phyloP scores from a whole-genome alignment of 306 rosid genomes.

The Abrus pulchellus region DNA sequence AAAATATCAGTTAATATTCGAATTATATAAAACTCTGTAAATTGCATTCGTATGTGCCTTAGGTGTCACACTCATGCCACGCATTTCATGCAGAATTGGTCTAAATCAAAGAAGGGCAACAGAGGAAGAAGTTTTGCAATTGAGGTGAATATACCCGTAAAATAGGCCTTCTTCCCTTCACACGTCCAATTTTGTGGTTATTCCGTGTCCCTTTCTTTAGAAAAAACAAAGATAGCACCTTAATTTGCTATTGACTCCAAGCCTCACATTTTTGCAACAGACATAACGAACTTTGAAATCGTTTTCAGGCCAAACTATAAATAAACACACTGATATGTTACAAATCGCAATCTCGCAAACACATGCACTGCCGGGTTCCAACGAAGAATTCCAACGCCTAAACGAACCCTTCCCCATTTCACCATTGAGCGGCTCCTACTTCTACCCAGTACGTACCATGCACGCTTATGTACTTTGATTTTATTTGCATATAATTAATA shows the following conservation, averaged over 20 bases:
- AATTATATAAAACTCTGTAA: too few species aligned
- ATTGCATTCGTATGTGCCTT: too few species aligned
- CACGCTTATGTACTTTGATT: too few species aligned
- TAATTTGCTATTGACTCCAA: constrained; percentile 41
- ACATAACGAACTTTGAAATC: constrained; percentile 40
- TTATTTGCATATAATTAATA: too few species aligned
- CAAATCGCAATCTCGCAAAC: neutral
- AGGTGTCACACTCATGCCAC: too few species aligned
- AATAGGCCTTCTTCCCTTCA: too few species aligned
- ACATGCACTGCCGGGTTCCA: constrained; percentile 27
- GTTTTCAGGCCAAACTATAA: neutral
- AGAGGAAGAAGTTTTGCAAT: too few species aligned
- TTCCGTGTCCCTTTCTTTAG: constrained; percentile 19
- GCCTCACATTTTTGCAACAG: constrained; percentile 48
- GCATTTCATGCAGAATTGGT: too few species aligned
- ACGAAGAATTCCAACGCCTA: constrained; percentile 35
- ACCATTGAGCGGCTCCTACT: constrained; percentile 36
- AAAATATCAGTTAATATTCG: too few species aligned
- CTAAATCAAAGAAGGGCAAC: too few species aligned
- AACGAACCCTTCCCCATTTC: constrained; percentile 33
- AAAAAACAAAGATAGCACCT: neutral
- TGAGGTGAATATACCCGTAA: too few species aligned
- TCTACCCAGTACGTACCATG: neutral
- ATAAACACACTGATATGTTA: neutral
- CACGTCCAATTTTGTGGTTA: neutral